Conservation (phyloP, 2,329 filamentous ascomycete genomes). For the Thelonectria discophora region DNA sequence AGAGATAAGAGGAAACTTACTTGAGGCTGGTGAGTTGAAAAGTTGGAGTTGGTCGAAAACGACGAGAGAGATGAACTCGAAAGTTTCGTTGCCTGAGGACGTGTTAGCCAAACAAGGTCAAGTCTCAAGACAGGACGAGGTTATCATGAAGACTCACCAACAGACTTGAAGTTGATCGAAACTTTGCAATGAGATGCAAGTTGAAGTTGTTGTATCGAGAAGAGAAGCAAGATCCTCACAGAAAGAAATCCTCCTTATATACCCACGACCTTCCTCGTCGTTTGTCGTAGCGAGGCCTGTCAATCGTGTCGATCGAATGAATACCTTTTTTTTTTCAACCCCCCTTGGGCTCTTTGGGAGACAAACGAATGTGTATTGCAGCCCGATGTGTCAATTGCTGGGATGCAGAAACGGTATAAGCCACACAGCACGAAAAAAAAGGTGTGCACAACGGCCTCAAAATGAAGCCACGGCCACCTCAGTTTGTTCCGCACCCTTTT, state of each 20-base stretch:
- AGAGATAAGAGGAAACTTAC: not conserved
- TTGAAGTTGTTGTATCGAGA: not conserved
- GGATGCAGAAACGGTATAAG: not conserved
- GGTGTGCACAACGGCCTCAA: not conserved
- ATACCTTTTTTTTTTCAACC: constrained; percentile 2
- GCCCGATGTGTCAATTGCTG: not conserved
- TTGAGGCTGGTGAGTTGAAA: not conserved
- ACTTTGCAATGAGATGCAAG: not conserved
- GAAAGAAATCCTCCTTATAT: not conserved
- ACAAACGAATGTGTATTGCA: constrained; percentile 7
- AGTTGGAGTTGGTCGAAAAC: not conserved
- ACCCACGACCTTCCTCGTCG: not conserved
- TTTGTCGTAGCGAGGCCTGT: not conserved
- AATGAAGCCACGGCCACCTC: not conserved
- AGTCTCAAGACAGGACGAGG: not conserved
- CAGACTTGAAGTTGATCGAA: not conserved
- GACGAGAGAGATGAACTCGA: not conserved
- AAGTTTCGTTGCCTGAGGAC: not conserved
- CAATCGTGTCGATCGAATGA: too few relatives aligned
- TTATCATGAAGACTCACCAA: not conserved
- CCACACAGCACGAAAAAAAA: not conserved
- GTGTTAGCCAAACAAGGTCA: not conserved
- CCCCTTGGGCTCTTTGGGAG: not conserved
- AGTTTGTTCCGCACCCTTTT: not conserved
- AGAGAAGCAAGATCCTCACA: not conserved